phyloP scores from a whole-genome alignment of 208 protist species.

The Tritrichomonas musculus region DNA sequence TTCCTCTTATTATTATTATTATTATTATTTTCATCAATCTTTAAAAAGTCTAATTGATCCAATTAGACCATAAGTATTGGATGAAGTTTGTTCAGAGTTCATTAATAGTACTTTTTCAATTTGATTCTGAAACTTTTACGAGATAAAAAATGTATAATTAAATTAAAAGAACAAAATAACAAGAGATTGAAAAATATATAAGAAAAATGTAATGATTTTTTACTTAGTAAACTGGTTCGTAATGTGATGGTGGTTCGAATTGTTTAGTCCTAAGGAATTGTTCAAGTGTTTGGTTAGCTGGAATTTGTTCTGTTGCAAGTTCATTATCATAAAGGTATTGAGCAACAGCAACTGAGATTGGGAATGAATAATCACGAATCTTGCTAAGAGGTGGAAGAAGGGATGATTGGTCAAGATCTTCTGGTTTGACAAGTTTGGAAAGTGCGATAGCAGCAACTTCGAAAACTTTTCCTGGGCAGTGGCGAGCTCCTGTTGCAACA shows the following conservation, averaged over 20 bases:
- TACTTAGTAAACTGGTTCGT: conserved; percentile 20
- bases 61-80: too few relatives aligned
- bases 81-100: too few relatives aligned
- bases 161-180: too few relatives aligned
- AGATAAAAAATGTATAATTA: too few relatives aligned
- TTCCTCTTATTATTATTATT: too few relatives aligned
- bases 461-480: conserved; percentile 11
- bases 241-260: background rate
- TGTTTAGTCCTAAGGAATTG: background rate
- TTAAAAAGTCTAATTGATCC: too few relatives aligned
- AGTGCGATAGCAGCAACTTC: background rate
- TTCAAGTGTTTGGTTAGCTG: background rate
- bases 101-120: too few relatives aligned
- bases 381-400: background rate
- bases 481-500: background rate
- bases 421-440: background rate
- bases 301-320: background rate
- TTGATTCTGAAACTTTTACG: too few relatives aligned
- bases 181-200: too few relatives aligned
- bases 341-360: background rate
- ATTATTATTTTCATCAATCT: too few relatives aligned
- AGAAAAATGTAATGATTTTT: too few relatives aligned
- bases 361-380: background rate
- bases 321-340: background rate
- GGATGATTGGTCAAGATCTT: background rate